Evolutionary conservation across 2,329 filamentous ascomycete genomes (phyloP).

Genomic region (Aspergillus chevalieri): DNA sequence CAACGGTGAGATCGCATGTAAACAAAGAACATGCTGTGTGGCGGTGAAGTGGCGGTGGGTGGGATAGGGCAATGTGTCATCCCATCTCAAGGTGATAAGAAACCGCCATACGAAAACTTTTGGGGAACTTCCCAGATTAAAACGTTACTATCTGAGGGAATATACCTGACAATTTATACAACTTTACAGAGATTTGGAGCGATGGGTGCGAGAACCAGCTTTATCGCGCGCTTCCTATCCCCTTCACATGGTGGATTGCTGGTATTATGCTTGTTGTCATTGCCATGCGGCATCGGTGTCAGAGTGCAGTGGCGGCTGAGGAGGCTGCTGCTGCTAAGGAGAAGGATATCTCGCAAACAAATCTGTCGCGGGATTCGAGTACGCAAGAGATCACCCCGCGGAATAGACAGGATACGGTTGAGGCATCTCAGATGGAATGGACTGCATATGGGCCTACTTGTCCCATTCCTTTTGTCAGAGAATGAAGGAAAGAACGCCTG

Average conservation of each 20-base stretch:
- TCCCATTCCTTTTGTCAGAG: not conserved
- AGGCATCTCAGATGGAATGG: not conserved
- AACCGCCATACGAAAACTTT: no score
- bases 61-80: no score
- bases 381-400: not conserved
- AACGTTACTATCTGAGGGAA: no score
- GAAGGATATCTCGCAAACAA: not conserved
- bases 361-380: not conserved
- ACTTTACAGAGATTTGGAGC: constrained; percentile 29
- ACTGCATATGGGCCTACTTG: not conserved
- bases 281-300: not conserved
- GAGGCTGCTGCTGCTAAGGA: not conserved
- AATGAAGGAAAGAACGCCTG: no score
- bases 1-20: no score
- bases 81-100: no score
- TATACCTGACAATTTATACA: no score
- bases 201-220: constrained; percentile 34
- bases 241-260: constrained; percentile 35
- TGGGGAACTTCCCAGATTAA: no score
- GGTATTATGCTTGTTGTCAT: not conserved
- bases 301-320: not conserved
- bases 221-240: constrained; percentile 32
- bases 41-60: no score
- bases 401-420: not conserved
- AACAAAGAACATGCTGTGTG: no score